These are phyloP conservation scores for Plasmodium knowlesi DNA, from an alignment of 169 alveolate genomes.

Conservation along the genomic window DNA sequence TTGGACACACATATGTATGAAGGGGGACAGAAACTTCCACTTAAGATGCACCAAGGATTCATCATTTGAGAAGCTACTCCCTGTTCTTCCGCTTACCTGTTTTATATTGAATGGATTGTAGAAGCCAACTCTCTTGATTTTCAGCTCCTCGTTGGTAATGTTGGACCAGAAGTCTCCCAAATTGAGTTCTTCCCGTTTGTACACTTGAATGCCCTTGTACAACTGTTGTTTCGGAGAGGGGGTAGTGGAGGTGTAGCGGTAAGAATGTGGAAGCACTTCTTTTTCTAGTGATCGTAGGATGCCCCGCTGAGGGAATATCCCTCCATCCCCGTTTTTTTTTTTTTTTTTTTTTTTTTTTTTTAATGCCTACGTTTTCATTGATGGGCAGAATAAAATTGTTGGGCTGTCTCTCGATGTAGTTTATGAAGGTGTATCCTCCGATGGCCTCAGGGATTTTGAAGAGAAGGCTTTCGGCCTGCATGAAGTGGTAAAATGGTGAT, in stretches of 20 bases:
- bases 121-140: slow-evolving; percentile 19
- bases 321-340: neutral
- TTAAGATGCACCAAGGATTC: neutral
- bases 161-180: slow-evolving; percentile 19
- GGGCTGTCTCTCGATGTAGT: slow-evolving; percentile 43
- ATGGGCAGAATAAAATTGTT: slow-evolving; percentile 51
- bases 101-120: slow-evolving; percentile 59
- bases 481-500: neutral
- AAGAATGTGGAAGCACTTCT: neutral
- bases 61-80: neutral
- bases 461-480: slow-evolving; percentile 43
- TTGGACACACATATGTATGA: neutral
- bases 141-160: slow-evolving; percentile 19
- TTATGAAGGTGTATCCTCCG: slow-evolving; percentile 68
- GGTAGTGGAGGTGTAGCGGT: neutral
- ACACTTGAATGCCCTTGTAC: slow-evolving; percentile 61
- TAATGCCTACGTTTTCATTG: slow-evolving; percentile 41
- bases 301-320: neutral
- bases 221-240: neutral
- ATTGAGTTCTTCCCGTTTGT: slow-evolving; percentile 54
- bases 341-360: neutral
- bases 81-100: slow-evolving; percentile 6
- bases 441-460: slow-evolving; percentile 37
- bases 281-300: neutral
- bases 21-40: neutral